Base-by-base conservation (phyloP, 2,329 filamentous ascomycete genomes). In the Fonsecaea pedrosoi region DNA sequence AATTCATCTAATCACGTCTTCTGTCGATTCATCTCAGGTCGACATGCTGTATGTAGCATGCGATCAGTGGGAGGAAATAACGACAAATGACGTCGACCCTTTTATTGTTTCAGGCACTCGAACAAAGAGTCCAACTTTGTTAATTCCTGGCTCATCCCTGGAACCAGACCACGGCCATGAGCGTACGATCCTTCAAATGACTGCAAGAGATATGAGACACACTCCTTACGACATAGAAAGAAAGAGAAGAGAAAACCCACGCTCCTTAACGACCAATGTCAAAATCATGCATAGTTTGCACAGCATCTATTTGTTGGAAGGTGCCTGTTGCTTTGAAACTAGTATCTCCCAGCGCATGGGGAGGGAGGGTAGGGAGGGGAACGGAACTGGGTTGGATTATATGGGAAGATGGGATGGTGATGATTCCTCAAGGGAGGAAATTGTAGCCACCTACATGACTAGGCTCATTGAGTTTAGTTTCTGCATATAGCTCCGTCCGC, bases 131-230 rank as follows among this genome's bases (percentile, higher is more conserved):
- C 25, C 25, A 25, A 2, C 3, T 25, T 25, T 25, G 25, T 25
- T 25, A 25, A 59, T 18, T 50, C 8, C 10, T 10, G 25, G 21
- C 40, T 50, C 40, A 34, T 15, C 57, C 45, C 4, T 35, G 57
- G 57, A 18, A 50, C 40, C 57, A 60, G 57, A 50, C 45, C 30
- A 48, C 57, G 10, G 57, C 30, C 57, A 12, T 12, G 57, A 50
- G 57, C 57, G 45, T 35, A 60, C 57, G 40, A 60, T 50, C 57
- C 25, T 59, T 34, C 21, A 25, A 25, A 45, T 40, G 56, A 59
- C 40, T 32, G 38, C 8, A 48, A 42, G 8, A 35, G 8, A 48
- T 30, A 60, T 13, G 40, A 60, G 4, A 59, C 37, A 59, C 56
- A 45, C 38, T 59, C 56, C 56, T 59, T 59, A 60, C 57, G 57